Evolutionary conservation across 108 stramenopile genomes (phyloP), one percentile per base, ranked within the genome.

Genomic region (Cyclotella baltica): DNA sequence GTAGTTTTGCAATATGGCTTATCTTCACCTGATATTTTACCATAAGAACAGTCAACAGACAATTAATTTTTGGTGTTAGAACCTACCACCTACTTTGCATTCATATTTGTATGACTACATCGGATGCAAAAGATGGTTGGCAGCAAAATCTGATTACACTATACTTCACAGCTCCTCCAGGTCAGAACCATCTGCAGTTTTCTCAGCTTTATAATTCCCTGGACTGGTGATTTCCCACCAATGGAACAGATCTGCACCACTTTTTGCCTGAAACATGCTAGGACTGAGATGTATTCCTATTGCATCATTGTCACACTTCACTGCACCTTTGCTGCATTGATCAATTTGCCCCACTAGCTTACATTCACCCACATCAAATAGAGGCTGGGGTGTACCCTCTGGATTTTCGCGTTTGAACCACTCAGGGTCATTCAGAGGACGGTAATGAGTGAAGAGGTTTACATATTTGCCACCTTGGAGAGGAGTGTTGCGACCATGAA

Each of bases 381-480:
- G 58, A n/a, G 87, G 84, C 63, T 85, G 70, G 5, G 89, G 89
- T 27, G 84, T 83, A 11, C 80, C 84, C 36, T 83, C 76, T 0
- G 84, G 75, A 64, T 88, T 88, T 35, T 83, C 80, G 48, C 83
- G 67, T 13, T 22, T 43, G 55, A 67, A 83, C 88, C 88, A 88
- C 37, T 74, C 66, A 11, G 68, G 62, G 56, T 90, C 86, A 19
- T 58, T 78, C 18, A 76, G 62, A 10, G 95, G 94, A 8, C 91
- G 88, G 74, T 94, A 97, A 66, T 97, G 97, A 29, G 94, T 91
- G 73, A 97, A 97, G 1, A 97, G 76, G 67, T 93, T 96, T 58
- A 86, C 83, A 64, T 90, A 98, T 36, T 63, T 78, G 22, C 76
- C 83, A 51, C 89, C 90, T 38, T 77, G 75, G 29, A 96, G 84